Base-by-base conservation (phyloP, 768 basidiomycete species). In the Boletus vinaceobasis region DNA sequence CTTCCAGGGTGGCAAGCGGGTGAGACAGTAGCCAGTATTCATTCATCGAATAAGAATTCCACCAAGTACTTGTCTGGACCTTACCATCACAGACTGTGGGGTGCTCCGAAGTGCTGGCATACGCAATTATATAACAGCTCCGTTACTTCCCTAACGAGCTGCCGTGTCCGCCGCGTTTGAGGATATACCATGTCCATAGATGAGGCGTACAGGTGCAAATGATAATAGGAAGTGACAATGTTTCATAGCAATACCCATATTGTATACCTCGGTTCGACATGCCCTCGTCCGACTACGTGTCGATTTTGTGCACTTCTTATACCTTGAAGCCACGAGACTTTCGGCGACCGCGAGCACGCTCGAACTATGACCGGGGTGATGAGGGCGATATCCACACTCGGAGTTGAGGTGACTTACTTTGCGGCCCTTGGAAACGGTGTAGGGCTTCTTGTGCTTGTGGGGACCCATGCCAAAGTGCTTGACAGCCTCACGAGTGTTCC, bases 391-490 rank as follows among this genome's bases (percentile, higher is more conserved):
- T 21, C 21, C 1, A 36, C 19, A 26, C 8, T 4, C n/a, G 5
- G 9, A 10, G 15, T 9, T 5, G 39, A 9, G 6, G 13, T 7
- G 31, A 68, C 74, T 39, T 65, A 87, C 86, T 77, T 97, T 98
- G 84, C 95, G 90, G 59, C 97, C 96, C 80, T 96, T 97, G 72
- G 93, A 94, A 68, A 78, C 80, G 44, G 94, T 90, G 79, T 93
- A 90, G 45, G 97, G 97, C 79, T 95, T 97, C 83, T 96, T 98
- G 87, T 97, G 80, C 78, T 98, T 93, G 87, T 95, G 92, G 53
- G 94, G 94, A 77, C 87, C 92, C 90, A 92, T 92, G 76, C 96
- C 96, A 73, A 98, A 98, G 84, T 98, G 96, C 75, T 92, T 94
- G 79, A 90, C 85, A 48, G 94, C 90, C 76, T 98, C 97, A 60